Evolutionary conservation across 495 filamentous ascomycete species (phyloP).

Genomic region (Aspergillus ellipticus): DNA sequence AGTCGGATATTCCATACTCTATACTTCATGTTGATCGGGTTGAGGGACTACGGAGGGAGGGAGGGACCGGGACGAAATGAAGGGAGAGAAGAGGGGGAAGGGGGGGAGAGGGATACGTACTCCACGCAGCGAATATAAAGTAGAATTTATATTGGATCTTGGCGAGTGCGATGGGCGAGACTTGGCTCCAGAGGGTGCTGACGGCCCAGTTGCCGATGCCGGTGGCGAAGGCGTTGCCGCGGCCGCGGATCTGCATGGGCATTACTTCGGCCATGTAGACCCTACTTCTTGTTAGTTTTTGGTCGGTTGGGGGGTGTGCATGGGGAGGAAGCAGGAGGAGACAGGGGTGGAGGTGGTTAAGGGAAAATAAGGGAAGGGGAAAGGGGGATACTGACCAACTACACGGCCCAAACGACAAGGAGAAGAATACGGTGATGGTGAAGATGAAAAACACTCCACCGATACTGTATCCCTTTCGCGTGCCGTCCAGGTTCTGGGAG

Average conservation of each 20-base stretch:
- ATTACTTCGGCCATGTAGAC: constrained; percentile 50
- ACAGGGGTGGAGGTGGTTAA: no score
- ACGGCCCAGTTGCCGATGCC: constrained; percentile 50
- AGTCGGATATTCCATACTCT: no score
- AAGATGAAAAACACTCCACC: constrained; percentile 50
- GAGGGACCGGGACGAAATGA: no score
- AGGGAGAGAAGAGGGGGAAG: not conserved
- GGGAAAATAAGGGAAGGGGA: not conserved
- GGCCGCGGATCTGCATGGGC: constrained; percentile 48
- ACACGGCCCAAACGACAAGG: constrained; percentile 43
- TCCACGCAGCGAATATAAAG: constrained; percentile 42
- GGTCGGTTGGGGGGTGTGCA: not conserved
- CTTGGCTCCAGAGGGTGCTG: constrained; percentile 47
- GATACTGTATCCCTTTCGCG: constrained; percentile 32
- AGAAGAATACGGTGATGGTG: constrained; percentile 45
- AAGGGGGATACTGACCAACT: constrained; percentile 31
- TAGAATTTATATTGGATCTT: constrained; percentile 45
- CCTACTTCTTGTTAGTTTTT: constrained; percentile 11
- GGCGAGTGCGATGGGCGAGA: constrained; percentile 45
- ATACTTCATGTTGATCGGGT: no score
- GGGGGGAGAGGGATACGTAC: constrained; percentile 18
- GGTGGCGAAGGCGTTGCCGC: constrained; percentile 46
- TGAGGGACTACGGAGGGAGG: no score
- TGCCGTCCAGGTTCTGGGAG: constrained; percentile 35
- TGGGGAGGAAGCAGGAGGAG: not conserved